A percentile compares a stretch with the other conserved stretches of the same genome.
These are phyloP conservation scores for Cercospora sp. DNA, from an alignment of 2,329 filamentous ascomycete species.

Conservation along the genomic window DNA sequence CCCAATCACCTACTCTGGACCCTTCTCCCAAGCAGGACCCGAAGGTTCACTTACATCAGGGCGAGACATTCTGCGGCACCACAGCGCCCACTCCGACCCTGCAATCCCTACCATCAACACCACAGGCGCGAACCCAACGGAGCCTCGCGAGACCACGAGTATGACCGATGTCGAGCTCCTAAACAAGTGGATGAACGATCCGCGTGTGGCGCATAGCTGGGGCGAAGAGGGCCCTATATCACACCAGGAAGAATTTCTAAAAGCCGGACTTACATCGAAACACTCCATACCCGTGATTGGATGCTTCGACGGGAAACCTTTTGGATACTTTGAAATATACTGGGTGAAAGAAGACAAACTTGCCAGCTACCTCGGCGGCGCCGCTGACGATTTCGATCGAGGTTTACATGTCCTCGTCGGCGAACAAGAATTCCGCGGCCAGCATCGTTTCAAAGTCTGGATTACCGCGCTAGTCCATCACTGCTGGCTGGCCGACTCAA, in stretches of 20 bases:
- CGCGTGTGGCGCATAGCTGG: constrained; percentile 85
- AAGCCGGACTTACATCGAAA: constrained; percentile 60
- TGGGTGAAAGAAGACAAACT: constrained; percentile 93
- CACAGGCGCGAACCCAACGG: neutral
- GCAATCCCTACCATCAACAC: constrained; percentile 38
- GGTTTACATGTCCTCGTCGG: constrained; percentile 87
- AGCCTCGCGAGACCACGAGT: constrained; percentile 20
- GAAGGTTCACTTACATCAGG: constrained; percentile 38
- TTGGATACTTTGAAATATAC: constrained; percentile 97
- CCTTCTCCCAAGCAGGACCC: constrained; percentile 38
- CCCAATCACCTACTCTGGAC: constrained; percentile 65
- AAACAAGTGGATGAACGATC: constrained; percentile 83
- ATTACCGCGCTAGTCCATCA: constrained; percentile 84
- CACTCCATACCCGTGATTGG: constrained; percentile 91
- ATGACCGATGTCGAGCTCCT: constrained; percentile 67
- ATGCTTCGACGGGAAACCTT: constrained; percentile 91
- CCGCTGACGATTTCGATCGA: constrained; percentile 80
- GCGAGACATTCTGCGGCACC: constrained; percentile 23
- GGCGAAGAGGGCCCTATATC: constrained; percentile 60
- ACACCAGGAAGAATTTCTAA: constrained; percentile 68
- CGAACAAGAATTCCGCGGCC: constrained; percentile 84
- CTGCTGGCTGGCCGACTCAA: constrained; percentile 71
- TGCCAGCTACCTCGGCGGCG: constrained; percentile 64
- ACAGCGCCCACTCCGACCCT: constrained; percentile 48
- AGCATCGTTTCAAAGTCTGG: constrained; percentile 76